Evolutionary conservation across 805 yeast genomes (phyloP), one percentile per base, ranked within the genome.

Genomic region (Candida arabinofermentans): DNA sequence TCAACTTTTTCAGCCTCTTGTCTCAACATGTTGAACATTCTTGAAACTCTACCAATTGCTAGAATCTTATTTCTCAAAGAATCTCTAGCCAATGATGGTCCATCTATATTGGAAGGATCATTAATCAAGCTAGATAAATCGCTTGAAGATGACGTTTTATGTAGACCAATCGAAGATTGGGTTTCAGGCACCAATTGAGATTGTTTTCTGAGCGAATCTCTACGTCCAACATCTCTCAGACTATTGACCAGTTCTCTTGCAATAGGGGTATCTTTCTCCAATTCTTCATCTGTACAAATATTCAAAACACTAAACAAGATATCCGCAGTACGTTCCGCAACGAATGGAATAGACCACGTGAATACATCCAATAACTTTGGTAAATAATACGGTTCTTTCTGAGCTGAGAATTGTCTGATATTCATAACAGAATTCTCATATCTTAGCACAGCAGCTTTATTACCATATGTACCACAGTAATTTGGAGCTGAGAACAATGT

Each of bases 321-420:
- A 60, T 93, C 98, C 12, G 96, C 86, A 41, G 90, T 86, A 58
- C 93, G 87, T 61, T 91, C 96, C 17, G 97, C 98, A 19, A 93
- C 97, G 69, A 93, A 91, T 7, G 98, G 99, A 43, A 91, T 70
- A 2, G 96, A 86, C 98, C 98, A 93, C 9, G 96, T 84, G 64
- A 91, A 91, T 6, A 91, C 96, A 62, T 93, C 97, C 95, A 90
- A 88, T 55, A 90, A 87, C 62, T 89, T 89, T 7, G 98, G 98
- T 51, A 93, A 71, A 88, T 95, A 89, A 66, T 93, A 91, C 1
- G 99, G 99, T 65, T 91, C 98, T 5, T 96, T 95, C 23, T 89
- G 81, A 55, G 83, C 67, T 64, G 90, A 89, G 71, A 93, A 91
- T 65, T 91, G 98, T 43, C 97, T 77, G 43, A 91, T 91, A 64